Base-by-base conservation (phyloP, 257 asterid genomes). In the Ballota nigra region DNA sequence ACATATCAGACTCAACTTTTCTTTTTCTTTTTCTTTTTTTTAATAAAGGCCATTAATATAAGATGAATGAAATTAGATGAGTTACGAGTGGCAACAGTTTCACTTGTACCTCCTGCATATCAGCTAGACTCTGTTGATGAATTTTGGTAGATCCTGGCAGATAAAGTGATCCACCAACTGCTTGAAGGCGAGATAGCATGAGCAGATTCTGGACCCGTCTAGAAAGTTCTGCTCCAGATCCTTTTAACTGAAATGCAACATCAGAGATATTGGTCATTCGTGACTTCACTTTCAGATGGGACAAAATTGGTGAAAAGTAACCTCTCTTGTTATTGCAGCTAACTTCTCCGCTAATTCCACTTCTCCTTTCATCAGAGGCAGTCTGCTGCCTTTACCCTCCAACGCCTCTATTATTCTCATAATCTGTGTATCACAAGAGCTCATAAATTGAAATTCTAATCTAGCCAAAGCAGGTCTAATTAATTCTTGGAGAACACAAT, bases 261-360 rank as follows among this genome's bases (percentile, higher is more conserved):
- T 51, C 12, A 38, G 5, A 26, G 47, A 51, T 41, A 45, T 75
- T 73, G 36, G 77, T 84, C 78, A 85, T 72, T 26, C 69, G 16
- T 40, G 49, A 31, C 75, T 12, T 43, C 51, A 58, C 70, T 53
- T 77, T 77, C 77, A 61, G 75, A 62, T 16, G 72, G 74, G 24
- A 72, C 64, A 74, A 45, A 56, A 70, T 70, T 34, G 24, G 63
- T 61, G 67, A 47, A 64, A 55, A 22, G 10, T 16, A 63, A 94
- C 98, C 99, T 89, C 98, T 90, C 96, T 86, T 70, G 86, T 82
- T 69, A 86, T 81, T 53, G 86, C 80, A 45, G 90, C 92, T 81
- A 95, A 80, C 82, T 87, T 95, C 85, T 95, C 97, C 5, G 96
- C 98, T 83, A 95, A 83, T 80, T 92, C 99, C 68, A 88, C 99